phyloP scores from a whole-genome alignment of 2,329 filamentous ascomycete species.

The Stachybotrys chartarum region DNA sequence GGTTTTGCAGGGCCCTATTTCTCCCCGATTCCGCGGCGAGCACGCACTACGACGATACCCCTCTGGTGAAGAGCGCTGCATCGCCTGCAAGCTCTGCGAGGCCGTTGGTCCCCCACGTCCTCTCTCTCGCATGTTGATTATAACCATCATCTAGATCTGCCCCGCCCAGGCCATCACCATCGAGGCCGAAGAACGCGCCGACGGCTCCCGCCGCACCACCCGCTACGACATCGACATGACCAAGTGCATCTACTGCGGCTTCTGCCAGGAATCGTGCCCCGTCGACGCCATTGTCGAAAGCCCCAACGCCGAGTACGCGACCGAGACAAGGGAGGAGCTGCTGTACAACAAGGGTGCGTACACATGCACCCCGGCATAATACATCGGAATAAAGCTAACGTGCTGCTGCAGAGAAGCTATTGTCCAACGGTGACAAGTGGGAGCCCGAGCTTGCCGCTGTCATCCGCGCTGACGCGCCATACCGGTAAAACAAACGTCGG shows the following conservation, averaged over 20 bases:
- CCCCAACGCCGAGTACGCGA: slow-evolving; percentile 56
- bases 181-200: slow-evolving; percentile 94
- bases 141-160: slow-evolving; percentile 55
- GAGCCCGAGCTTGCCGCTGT: slow-evolving; percentile 92
- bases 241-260: slow-evolving; percentile 99
- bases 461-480: slow-evolving; percentile 89
- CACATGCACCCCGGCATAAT: background rate
- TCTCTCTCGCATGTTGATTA: background rate
- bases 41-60: slow-evolving; percentile 95
- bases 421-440: slow-evolving; percentile 92
- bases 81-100: slow-evolving; percentile 99
- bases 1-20: slow-evolving; percentile 71
- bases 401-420: slow-evolving; percentile 59
- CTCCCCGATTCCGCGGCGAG: slow-evolving; percentile 94
- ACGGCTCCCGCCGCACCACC: slow-evolving; percentile 90
- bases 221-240: slow-evolving; percentile 99
- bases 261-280: slow-evolving; percentile 98
- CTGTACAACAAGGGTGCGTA: slow-evolving; percentile 81
- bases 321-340: slow-evolving; percentile 77
- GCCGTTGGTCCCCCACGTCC: slow-evolving; percentile 43
- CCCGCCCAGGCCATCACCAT: slow-evolving; percentile 98
- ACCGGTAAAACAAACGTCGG: slow-evolving; percentile 50
- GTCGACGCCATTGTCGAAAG: slow-evolving; percentile 80
- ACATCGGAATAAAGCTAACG: background rate
- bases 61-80: slow-evolving; percentile 96